Evolutionary conservation across 768 basidiomycete genomes (phyloP).

Genomic region (Rhizopogon vesiculosus): DNA sequence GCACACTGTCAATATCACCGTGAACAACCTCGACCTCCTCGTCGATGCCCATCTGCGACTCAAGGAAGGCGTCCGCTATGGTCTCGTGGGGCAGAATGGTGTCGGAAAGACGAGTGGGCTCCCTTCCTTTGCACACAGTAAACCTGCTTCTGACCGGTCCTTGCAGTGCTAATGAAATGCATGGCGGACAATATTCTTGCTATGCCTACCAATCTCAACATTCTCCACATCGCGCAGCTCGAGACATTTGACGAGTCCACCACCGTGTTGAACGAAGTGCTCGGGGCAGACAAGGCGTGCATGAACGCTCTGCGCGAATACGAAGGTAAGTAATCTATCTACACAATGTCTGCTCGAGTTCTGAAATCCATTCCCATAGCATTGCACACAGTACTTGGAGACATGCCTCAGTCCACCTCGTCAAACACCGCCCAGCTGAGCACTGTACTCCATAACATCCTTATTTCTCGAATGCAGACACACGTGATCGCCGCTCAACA

Average conservation of each 20-base stretch:
- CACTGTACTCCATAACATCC: constrained; percentile 2
- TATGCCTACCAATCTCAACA: constrained; percentile 8
- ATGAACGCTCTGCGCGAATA: constrained; percentile 5
- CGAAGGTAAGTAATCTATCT: constrained; percentile 4
- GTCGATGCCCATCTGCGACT: constrained; percentile 48
- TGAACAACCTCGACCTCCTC: constrained; percentile 49
- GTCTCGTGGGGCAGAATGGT: constrained; percentile 44
- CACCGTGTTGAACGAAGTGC: constrained; percentile 5
- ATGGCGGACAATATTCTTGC: constrained; percentile 11
- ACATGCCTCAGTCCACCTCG: not conserved
- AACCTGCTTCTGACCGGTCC: not conserved
- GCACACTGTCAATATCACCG: constrained; percentile 44
- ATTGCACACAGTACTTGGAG: constrained; percentile 4
- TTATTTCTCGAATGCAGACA: constrained; percentile 1
- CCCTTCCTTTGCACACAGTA: constrained; percentile 13
- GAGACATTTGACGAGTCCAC: constrained; percentile 8
- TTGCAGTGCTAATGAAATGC: constrained; percentile 6
- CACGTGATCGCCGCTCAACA: constrained; percentile 1
- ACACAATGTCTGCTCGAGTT: not conserved
- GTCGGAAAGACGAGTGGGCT: constrained; percentile 45
- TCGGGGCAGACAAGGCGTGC: constrained; percentile 3
- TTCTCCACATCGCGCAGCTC: constrained; percentile 9
- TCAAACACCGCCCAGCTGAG: not conserved
- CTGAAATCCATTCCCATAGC: not conserved
- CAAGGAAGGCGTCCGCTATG: constrained; percentile 45